Percentiles rank a stretch among this genome's conserved stretches.
Evolutionary conservation across 2,329 filamentous ascomycete species (phyloP).

Genomic region (Fonsecaea erecta): DNA sequence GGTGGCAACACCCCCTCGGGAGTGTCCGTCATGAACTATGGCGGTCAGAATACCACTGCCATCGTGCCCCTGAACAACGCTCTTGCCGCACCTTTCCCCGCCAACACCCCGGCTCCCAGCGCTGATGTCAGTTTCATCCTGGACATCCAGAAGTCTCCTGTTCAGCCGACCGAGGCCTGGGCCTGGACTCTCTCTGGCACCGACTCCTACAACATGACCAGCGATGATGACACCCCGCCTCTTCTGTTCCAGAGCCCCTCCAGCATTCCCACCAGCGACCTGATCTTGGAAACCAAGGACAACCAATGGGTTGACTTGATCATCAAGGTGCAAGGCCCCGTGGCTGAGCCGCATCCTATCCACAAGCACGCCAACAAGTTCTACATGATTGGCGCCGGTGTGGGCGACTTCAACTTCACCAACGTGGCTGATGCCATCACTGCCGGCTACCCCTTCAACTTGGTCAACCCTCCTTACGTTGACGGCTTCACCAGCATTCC

Average conservation of each 20-base stretch:
- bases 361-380: conserved; percentile 69
- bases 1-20: conserved; percentile 37
- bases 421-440: conserved; percentile 56
- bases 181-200: conserved; percentile 60
- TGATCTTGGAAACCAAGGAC: conserved; percentile 55
- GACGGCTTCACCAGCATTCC: conserved; percentile 54
- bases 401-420: conserved; percentile 57
- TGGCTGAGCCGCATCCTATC: conserved; percentile 63
- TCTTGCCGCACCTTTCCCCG: conserved; percentile 55
- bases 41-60: conserved; percentile 49
- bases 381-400: conserved; percentile 60
- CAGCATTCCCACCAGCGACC: conserved; percentile 48
- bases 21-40: conserved; percentile 56
- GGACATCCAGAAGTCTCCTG: conserved; percentile 36
- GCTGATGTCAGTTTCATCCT: conserved; percentile 55
- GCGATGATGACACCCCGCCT: conserved; percentile 48
- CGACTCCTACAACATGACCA: conserved; percentile 44
- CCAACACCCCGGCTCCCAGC: conserved; percentile 48
- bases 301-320: conserved; percentile 63
- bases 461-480: conserved; percentile 59
- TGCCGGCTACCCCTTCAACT: conserved; percentile 58
- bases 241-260: conserved; percentile 53
- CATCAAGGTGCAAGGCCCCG: conserved; percentile 49
- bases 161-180: conserved; percentile 50
- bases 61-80: conserved; percentile 54